Evolutionary conservation across 2,329 filamentous ascomycete genomes (phyloP).

Genomic region (Aspergillus pseudotamarii): DNA sequence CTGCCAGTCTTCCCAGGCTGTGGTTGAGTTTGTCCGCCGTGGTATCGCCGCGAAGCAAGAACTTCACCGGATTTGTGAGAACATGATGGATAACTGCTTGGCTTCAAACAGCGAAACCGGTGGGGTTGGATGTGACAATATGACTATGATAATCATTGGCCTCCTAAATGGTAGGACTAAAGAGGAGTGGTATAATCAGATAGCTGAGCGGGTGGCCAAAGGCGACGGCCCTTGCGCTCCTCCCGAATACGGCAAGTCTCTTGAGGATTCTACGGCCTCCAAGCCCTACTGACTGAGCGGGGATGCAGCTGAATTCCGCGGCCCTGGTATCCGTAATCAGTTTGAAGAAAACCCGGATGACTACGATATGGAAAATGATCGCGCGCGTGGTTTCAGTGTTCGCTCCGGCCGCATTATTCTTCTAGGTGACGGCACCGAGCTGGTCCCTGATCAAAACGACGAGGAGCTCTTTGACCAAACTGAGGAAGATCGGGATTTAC

Average conservation of each 20-base stretch:
- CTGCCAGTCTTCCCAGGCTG: constrained; percentile 96
- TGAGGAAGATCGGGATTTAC: constrained; percentile 81
- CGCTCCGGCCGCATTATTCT: constrained; percentile 85
- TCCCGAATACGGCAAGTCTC: constrained; percentile 95
- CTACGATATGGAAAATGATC: constrained; percentile 55
- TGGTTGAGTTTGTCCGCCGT: constrained; percentile 93
- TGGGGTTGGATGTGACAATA: constrained; percentile 98
- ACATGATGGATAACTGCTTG: constrained; percentile 99
- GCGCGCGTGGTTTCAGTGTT: constrained; percentile 71
- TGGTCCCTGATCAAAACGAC: constrained; percentile 84
- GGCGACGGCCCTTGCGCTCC: constrained; percentile 98
- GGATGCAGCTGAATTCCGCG: constrained; percentile 76
- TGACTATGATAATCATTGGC: constrained; percentile 94
- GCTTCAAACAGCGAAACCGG: constrained; percentile 97
- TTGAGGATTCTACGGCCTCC: constrained; percentile 46
- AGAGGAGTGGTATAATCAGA: constrained; percentile 97
- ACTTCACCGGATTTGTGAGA: constrained; percentile 93
- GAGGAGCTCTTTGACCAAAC: constrained; percentile 93
- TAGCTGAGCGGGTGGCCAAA: constrained; percentile 89
- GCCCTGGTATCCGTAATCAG: constrained; percentile 78
- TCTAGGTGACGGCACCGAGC: constrained; percentile 91
- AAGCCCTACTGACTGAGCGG: constrained; percentile 45
- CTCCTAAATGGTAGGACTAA: constrained; percentile 89
- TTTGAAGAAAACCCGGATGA: constrained; percentile 73
- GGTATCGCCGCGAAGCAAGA: constrained; percentile 97